Evolutionary conservation across 129 eudicot genomes (phyloP).

Genomic region (Oenanthe sinensis): DNA sequence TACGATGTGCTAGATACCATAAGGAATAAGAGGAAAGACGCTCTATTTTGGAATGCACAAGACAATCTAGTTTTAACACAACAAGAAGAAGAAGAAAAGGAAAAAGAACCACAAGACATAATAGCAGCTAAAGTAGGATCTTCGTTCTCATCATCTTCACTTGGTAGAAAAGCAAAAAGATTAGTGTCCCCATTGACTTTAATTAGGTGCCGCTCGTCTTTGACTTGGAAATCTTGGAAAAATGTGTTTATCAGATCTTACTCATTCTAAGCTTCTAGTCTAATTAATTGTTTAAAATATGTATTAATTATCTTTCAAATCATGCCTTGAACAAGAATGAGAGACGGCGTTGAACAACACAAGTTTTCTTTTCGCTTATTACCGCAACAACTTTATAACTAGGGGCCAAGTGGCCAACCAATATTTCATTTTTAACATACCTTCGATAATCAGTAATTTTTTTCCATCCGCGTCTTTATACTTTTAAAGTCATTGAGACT

Average conservation of each 20-base stretch:
- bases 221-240: constrained; percentile 52
- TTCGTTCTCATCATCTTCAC: constrained; percentile 16
- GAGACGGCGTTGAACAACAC: background rate
- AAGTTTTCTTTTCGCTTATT: background rate
- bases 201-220: constrained; percentile 28
- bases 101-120: background rate
- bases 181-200: constrained; percentile 21
- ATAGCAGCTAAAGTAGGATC: constrained; percentile 17
- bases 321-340: background rate
- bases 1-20: constrained; percentile 53
- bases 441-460: too few species aligned
- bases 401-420: too few species aligned
- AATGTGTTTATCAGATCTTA: constrained; percentile 55
- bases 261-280: constrained; percentile 26
- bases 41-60: constrained; percentile 61
- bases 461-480: too few species aligned
- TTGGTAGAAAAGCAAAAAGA: background rate
- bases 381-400: too few species aligned
- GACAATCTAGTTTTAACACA: constrained; percentile 8
- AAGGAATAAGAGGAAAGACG: constrained; percentile 66
- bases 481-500: too few species aligned
- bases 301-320: background rate
- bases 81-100: background rate
- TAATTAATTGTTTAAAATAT: background rate
- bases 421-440: too few species aligned